Base-by-base conservation (phyloP, 1,284 basidiomycete genomes). In the Pyrrhoderma noxium region DNA sequence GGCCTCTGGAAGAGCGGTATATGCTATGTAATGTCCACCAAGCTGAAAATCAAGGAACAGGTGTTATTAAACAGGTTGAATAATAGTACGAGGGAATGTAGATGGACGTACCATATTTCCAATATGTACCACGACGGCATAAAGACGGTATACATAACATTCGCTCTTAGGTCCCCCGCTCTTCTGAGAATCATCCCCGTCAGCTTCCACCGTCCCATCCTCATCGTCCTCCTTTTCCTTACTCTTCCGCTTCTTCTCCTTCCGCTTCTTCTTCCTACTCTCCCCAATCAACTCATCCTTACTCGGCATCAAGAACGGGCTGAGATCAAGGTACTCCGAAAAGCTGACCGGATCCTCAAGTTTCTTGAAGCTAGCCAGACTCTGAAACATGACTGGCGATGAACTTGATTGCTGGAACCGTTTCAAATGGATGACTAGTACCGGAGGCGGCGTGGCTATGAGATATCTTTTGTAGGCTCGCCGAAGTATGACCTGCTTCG, bases 381-480 rank as follows among this genome's bases (percentile, higher is more conserved):
- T 82, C 80, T 23, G 77, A 75, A 56, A 76, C 62, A 35, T 74
- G 68, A 41, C 65, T 72, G 52, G 71, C 65, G 45, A 76, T 66
- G 61, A 62, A n/a, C 59, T 53, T 8, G 72, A 69, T 65, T 93
- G 89, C 66, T 94, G 90, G 71, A 97, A 97, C 31, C 93, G 79
- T 70, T 96, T 97, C 47, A 96, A 76, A 60, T 97, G 93, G 55
- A 97, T 80, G 49, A 95, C 89, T 53, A 97, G 78, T 25, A 96
- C 79, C 0, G 91, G 90, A 0, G 93, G 93, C 0, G 90, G 85
- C 0, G 77, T 79, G 3, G 86, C 80, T 61, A 97, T 89, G 54
- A 97, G 80, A 66, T 95, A 97, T 7, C 93, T 85, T 68, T 97
- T 97, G 70, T 90, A 92, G 13, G 92, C 92, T 5, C 88, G 76